Evolutionary conservation across 225 moss, liverwort and hornwort species (phyloP), one percentile per base, ranked within the genome.

Genomic region (Sphagnum contortum): DNA sequence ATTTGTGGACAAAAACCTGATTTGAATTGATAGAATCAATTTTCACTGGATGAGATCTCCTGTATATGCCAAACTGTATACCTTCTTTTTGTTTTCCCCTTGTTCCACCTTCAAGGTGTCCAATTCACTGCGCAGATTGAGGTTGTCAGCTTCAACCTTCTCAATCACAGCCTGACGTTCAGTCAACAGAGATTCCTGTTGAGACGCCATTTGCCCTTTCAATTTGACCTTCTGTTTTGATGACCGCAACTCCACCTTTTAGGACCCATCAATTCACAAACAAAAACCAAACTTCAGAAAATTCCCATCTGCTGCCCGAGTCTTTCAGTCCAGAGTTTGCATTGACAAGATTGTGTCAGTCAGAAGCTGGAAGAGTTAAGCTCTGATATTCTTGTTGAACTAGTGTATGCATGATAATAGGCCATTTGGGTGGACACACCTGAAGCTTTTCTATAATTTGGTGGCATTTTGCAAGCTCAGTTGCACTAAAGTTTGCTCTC

Each of bases 391-490:
- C 29, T 29, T 29, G 29, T 29, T 29, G 29, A 29, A 29, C 29
- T 29, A 29, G 29, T 29, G 29, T 29, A 29, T 29, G 29, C 29
- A 29, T 50, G 48, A 7, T 6, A 14, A 64, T 12, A 12, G 64
- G 49, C 11, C 66, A 29, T 29, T 29, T 29, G 29, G 29, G 29
- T 29, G 29, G 29, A 29, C 29, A 29, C 54, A 87, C 98, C 91
- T 98, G 93, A 49, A 98, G 75, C 73, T 98, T 98, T 65, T 98
- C 93, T 73, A 93, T 98, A 14, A 86, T 87, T 71, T 93, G 93
- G 69, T 98, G 84, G 78, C 93, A 91, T 66, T 93, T 93, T 61
- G 70, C 86, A 70, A 93, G 83, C 67, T 98, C 93, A 64, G 75
- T 61, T 64, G 89, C 73, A 65, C 79, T 93, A 45, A 79, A 78